A percentile compares a stretch with the other conserved stretches of the same genome.
phyloP scores from a whole-genome alignment of 2,329 filamentous ascomycete genomes.

The Fusarium verrucosum region DNA sequence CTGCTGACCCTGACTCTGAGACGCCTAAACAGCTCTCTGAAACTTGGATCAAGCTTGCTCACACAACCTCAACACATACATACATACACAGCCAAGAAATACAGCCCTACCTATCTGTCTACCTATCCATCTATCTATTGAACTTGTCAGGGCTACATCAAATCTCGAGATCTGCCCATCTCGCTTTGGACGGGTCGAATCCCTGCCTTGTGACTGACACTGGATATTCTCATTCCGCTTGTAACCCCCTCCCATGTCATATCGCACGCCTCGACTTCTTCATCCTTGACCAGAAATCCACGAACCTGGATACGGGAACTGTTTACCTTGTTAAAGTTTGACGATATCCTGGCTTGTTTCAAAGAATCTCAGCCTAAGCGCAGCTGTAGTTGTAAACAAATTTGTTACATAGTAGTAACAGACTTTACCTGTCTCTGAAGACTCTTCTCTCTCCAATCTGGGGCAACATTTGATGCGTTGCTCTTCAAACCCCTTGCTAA shows the following conservation, averaged over 20 bases:
- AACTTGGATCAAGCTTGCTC: slow-evolving; percentile 4
- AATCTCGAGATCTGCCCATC: slow-evolving; percentile 41
- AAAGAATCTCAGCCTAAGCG: neutral
- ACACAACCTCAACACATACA: neutral
- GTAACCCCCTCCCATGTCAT: slow-evolving; percentile 19
- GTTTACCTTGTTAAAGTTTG: slow-evolving; percentile 8
- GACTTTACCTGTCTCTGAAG: neutral
- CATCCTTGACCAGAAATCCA: slow-evolving; percentile 33
- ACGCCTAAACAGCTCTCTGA: slow-evolving; percentile 10
- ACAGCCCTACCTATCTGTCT: neutral
- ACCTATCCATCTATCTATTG: no score
- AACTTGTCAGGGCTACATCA: slow-evolving; percentile 4
- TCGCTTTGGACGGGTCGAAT: slow-evolving; percentile 20
- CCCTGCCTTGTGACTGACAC: slow-evolving; percentile 30
- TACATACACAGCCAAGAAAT: neutral
- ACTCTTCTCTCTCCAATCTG: neutral
- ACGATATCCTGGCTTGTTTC: slow-evolving; percentile 16
- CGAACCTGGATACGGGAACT: slow-evolving; percentile 40
- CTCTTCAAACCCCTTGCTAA: slow-evolving; percentile 6
- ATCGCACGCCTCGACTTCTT: slow-evolving; percentile 5
- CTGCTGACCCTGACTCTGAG: slow-evolving; percentile 25
- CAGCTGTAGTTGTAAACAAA: neutral
- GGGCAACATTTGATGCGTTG: neutral
- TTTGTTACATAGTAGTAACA: neutral
- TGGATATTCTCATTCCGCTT: slow-evolving; percentile 36